These are phyloP conservation scores for Chytridium lagenaria DNA, from an alignment of 371 early-diverging fungal species.

Conservation along the genomic window DNA sequence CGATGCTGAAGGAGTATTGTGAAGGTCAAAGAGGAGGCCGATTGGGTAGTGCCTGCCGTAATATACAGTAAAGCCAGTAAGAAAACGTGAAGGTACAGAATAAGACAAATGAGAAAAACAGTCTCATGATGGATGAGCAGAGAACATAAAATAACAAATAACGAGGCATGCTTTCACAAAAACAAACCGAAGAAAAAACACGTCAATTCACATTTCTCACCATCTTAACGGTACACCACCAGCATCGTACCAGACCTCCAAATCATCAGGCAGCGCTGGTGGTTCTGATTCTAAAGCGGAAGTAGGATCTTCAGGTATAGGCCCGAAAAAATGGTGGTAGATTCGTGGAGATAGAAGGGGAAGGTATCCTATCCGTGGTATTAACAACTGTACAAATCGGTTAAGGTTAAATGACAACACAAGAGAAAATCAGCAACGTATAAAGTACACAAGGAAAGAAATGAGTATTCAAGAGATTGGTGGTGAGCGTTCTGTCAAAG, in stretches of 20 bases:
- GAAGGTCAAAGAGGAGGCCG: conserved; percentile 71
- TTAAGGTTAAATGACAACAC: background rate
- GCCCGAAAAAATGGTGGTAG: conserved; percentile 7
- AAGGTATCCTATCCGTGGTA: background rate
- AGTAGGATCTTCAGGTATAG: background rate
- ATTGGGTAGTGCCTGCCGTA: conserved; percentile 74
- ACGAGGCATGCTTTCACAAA: background rate
- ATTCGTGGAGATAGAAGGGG: background rate
- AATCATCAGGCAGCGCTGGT: conserved; percentile 42
- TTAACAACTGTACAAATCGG: background rate
- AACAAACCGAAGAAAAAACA: background rate
- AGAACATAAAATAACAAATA: conserved; percentile 3
- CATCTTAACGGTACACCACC: conserved; percentile 72
- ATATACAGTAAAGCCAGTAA: background rate
- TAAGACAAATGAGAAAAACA: no score
- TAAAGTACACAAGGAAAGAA: background rate
- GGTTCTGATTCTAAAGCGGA: background rate
- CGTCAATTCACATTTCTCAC: conserved; percentile 44
- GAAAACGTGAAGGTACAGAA: no score
- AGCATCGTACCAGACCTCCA: conserved; percentile 69
- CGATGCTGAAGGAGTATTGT: conserved; percentile 31
- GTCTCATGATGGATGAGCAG: background rate
- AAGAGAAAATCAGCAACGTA: background rate
- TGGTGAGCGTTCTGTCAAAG: no score
- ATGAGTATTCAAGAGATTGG: no score